phyloP scores from a whole-genome alignment of 768 basidiomycete species.

The Leccinum rimulosum region DNA sequence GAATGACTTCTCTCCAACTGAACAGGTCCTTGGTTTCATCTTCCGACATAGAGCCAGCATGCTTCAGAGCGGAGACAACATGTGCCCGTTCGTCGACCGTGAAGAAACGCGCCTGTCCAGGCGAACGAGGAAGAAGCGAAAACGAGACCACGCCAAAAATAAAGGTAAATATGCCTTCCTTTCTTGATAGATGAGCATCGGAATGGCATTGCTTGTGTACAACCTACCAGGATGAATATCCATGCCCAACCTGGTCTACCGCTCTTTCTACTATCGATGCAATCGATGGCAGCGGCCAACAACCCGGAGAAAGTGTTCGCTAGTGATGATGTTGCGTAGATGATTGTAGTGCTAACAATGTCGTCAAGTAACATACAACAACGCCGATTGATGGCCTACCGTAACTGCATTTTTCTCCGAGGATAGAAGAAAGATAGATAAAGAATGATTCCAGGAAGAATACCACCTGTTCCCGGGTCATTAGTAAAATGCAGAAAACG shows the following conservation, averaged over 20 bases:
- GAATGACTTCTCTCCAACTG: constrained; percentile 54
- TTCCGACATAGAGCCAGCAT: constrained; percentile 34
- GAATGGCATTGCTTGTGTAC: neutral
- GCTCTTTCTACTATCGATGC: constrained; percentile 47
- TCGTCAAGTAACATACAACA: constrained; percentile 1
- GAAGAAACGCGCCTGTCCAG: constrained; percentile 49
- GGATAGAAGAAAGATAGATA: constrained; percentile 53
- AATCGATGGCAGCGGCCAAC: constrained; percentile 56
- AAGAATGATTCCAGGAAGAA: constrained; percentile 56
- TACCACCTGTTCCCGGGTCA: constrained; percentile 40
- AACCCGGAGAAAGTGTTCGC: constrained; percentile 65
- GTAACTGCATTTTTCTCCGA: constrained; percentile 26
- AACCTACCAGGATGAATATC: constrained; percentile 51
- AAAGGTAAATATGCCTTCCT: constrained; percentile 64
- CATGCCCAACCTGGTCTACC: constrained; percentile 60
- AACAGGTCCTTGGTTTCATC: constrained; percentile 46
- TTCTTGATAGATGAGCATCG: neutral
- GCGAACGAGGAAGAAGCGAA: constrained; percentile 46
- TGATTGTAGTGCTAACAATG: constrained; percentile 36
- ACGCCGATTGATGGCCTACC: neutral
- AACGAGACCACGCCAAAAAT: constrained; percentile 52
- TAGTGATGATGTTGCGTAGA: constrained; percentile 46
- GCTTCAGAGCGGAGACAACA: constrained; percentile 31
- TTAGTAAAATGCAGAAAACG: constrained; percentile 3
- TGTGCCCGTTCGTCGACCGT: constrained; percentile 48